These are phyloP conservation scores for Suillus weaverae DNA, from an alignment of 768 basidiomycete genomes.

Conservation along the genomic window DNA sequence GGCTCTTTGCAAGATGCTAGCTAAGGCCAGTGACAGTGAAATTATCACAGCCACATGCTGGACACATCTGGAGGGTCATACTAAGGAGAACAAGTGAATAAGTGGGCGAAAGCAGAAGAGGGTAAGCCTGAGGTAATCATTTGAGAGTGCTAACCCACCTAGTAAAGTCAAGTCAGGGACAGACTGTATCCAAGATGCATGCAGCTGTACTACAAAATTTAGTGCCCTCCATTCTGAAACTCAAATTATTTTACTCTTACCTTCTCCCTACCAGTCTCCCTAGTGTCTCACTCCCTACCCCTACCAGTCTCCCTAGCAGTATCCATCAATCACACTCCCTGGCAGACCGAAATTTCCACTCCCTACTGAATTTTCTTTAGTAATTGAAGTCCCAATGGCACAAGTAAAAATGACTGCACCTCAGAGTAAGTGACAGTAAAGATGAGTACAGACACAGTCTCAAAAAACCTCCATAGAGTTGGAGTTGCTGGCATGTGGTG, in stretches of 20 bases:
- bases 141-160: not conserved
- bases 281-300: too few relatives aligned
- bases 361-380: not conserved
- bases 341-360: not conserved
- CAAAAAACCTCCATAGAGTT: not conserved
- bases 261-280: not conserved
- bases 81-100: not conserved
- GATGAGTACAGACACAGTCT: not conserved
- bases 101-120: not conserved
- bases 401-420: not conserved
- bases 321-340: not conserved
- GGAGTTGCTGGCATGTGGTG: not conserved
- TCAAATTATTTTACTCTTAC: conserved; percentile 2
- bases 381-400: not conserved
- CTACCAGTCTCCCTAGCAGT: too few relatives aligned
- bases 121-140: not conserved
- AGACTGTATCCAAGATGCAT: not conserved
- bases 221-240: not conserved
- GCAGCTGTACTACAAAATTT: not conserved
- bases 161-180: not conserved
- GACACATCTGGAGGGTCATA: not conserved
- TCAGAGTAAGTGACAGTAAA: not conserved
- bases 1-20: conserved; percentile 6
- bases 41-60: not conserved
- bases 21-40: conserved; percentile 6